phyloP scores from a whole-genome alignment of 1,139 yeast species.

The Nakaseomyces nivariensis region DNA sequence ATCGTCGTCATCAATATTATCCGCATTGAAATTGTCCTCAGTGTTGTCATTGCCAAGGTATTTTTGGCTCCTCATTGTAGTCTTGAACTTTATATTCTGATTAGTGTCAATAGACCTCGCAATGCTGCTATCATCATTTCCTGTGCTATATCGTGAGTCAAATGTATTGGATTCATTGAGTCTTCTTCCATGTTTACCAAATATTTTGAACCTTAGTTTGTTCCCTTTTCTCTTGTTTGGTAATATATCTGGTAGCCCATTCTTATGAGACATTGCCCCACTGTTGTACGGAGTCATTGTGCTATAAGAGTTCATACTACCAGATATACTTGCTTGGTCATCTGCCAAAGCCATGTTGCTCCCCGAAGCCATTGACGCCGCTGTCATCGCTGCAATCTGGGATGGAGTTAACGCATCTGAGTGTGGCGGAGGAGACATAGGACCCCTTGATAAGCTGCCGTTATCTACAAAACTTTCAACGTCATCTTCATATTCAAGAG shows the following conservation, averaged over 20 bases:
- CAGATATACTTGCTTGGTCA: slow-evolving; percentile 6
- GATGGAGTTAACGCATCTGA: not conserved
- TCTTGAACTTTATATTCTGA: slow-evolving; percentile 15
- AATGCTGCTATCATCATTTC: slow-evolving; percentile 7
- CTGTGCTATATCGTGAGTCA: slow-evolving; percentile 5
- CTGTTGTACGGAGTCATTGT: slow-evolving; percentile 6
- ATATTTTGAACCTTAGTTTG: slow-evolving; percentile 13
- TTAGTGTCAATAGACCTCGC: slow-evolving; percentile 13
- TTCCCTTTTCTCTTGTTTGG: slow-evolving; percentile 17
- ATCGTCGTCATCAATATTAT: not conserved
- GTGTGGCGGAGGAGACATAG: not conserved
- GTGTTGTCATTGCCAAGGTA: slow-evolving; percentile 4
- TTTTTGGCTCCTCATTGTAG: slow-evolving; percentile 16
- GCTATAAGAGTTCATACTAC: slow-evolving; percentile 5
- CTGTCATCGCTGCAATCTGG: not conserved
- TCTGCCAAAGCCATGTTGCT: slow-evolving; percentile 1
- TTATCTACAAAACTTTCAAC: not conserved
- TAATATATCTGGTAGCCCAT: slow-evolving; percentile 22
- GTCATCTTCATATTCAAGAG: not conserved
- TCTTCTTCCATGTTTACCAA: slow-evolving; percentile 6
- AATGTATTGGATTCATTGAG: slow-evolving; percentile 2
- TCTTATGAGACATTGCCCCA: slow-evolving; percentile 17
- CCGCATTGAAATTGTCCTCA: not conserved
- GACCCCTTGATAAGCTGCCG: not conserved
- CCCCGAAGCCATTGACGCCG: not conserved